Percentiles rank a stretch among this genome's conserved stretches.
phyloP scores from a whole-genome alignment of 495 filamentous ascomycete species.

The Margaritispora aquatica region DNA sequence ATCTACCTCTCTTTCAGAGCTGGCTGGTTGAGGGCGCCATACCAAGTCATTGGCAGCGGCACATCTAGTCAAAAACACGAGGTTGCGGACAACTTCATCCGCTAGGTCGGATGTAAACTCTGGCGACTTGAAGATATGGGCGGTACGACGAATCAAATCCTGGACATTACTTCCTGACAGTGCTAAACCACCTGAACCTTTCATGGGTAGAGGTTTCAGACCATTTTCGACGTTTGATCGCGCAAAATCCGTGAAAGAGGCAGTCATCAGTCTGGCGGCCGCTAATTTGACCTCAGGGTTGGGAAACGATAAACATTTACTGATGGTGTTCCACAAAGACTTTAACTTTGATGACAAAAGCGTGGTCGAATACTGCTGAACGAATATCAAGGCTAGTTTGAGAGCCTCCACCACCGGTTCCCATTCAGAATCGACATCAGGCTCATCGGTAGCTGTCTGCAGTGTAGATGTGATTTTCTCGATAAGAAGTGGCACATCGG shows the following conservation, averaged over 20 bases:
- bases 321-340: slow-evolving; percentile 60
- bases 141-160: slow-evolving; percentile 53
- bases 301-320: slow-evolving; percentile 62
- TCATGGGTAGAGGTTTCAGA: slow-evolving; percentile 52
- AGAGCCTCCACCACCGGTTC: slow-evolving; percentile 76
- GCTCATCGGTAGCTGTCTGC: slow-evolving; percentile 39
- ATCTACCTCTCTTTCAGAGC: slow-evolving; percentile 35
- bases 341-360: slow-evolving; percentile 50
- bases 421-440: slow-evolving; percentile 57
- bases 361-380: slow-evolving; percentile 54
- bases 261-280: slow-evolving; percentile 65
- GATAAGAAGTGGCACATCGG: slow-evolving; percentile 26
- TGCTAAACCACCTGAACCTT: slow-evolving; percentile 62
- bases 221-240: slow-evolving; percentile 47
- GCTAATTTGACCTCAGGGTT: slow-evolving; percentile 72
- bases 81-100: slow-evolving; percentile 66
- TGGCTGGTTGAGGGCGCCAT: slow-evolving; percentile 41
- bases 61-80: slow-evolving; percentile 67
- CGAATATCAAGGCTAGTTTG: slow-evolving; percentile 59
- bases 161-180: slow-evolving; percentile 60
- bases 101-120: slow-evolving; percentile 62
- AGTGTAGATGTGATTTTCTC: slow-evolving; percentile 40
- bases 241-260: slow-evolving; percentile 74
- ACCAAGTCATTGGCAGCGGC: slow-evolving; percentile 57
- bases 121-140: slow-evolving; percentile 59